A percentile compares a stretch with the other conserved stretches of the same genome.
phyloP scores from a whole-genome alignment of 2,329 filamentous ascomycete species.

The Gaeumannomyces sp. region DNA sequence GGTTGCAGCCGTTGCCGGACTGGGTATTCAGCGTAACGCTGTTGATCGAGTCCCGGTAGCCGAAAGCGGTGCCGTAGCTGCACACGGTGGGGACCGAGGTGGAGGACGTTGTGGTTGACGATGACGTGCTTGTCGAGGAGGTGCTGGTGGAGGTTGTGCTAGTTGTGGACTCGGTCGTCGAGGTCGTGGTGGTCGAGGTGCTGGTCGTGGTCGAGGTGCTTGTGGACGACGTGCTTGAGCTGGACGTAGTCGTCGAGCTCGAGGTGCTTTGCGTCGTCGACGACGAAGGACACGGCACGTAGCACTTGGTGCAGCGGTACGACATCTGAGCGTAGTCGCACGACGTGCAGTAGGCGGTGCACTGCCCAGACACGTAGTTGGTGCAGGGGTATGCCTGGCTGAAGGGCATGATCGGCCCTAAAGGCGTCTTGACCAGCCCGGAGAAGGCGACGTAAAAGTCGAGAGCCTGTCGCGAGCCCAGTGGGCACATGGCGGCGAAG shows the following conservation, averaged over 20 bases:
- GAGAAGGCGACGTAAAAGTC: too few relatives aligned
- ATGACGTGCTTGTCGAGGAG: conserved; percentile 51
- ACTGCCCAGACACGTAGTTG: too few relatives aligned
- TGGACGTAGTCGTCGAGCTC: conserved; percentile 56
- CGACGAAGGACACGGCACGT: conserved; percentile 54
- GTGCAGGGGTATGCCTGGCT: too few relatives aligned
- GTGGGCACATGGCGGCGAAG: too few relatives aligned
- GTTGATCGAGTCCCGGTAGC: too few relatives aligned
- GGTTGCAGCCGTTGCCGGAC: too few relatives aligned
- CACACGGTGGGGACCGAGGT: conserved; percentile 25
- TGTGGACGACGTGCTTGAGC: conserved; percentile 56
- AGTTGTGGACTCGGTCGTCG: conserved; percentile 26
- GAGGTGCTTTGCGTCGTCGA: conserved; percentile 51
- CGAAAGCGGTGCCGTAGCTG: conserved; percentile 17
- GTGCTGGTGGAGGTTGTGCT: conserved; percentile 20
- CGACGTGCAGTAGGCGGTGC: too few relatives aligned
- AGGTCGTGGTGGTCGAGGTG: conserved; percentile 51
- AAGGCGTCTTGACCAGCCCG: too few relatives aligned
- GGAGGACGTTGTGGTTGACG: conserved; percentile 56
- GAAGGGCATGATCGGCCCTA: too few relatives aligned
- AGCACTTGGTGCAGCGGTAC: conserved; percentile 22
- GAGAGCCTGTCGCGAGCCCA: too few relatives aligned
- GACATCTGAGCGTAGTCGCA: too few relatives aligned
- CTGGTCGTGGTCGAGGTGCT: conserved; percentile 55
- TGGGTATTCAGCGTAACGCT: too few relatives aligned